Evolutionary conservation across 768 basidiomycete genomes (phyloP).

Genomic region (Pleurotus ostreatus): DNA sequence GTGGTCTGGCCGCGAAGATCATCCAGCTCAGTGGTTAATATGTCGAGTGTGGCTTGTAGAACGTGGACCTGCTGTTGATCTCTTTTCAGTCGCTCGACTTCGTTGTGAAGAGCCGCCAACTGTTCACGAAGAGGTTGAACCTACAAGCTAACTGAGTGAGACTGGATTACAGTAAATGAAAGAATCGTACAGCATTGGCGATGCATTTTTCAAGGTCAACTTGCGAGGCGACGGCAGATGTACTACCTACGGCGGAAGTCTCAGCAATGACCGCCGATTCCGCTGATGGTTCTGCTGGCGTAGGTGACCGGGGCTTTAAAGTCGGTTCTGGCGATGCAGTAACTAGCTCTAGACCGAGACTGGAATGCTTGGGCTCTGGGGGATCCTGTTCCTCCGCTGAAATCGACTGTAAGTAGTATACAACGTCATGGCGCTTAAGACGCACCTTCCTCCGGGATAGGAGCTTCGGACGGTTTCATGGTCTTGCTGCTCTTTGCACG

Average conservation of each 20-base stretch:
- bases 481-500: conserved; percentile 48
- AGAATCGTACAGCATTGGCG: conserved; percentile 28
- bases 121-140: conserved; percentile 1
- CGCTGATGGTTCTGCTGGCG: conserved; percentile 16
- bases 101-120: conserved; percentile 20
- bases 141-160: conserved; percentile 1
- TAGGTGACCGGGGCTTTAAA: neutral
- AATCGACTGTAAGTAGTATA: neutral
- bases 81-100: conserved; percentile 27
- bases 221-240: conserved; percentile 15
- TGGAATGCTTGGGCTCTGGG: conserved; percentile 7
- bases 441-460: conserved; percentile 56
- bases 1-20: conserved; percentile 22
- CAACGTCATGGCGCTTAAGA: neutral
- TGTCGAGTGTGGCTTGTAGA: conserved; percentile 33
- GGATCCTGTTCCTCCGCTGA: conserved; percentile 9
- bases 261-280: neutral
- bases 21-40: conserved; percentile 26
- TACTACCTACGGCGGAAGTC: neutral
- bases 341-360: too few relatives aligned
- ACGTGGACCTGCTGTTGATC: conserved; percentile 28
- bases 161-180: neutral
- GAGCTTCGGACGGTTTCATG: conserved; percentile 47
- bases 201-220: conserved; percentile 24
- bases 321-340: too few relatives aligned